Base-by-base conservation (phyloP, 1,284 basidiomycete species). In the Filobasidium uniguttulatum region DNA sequence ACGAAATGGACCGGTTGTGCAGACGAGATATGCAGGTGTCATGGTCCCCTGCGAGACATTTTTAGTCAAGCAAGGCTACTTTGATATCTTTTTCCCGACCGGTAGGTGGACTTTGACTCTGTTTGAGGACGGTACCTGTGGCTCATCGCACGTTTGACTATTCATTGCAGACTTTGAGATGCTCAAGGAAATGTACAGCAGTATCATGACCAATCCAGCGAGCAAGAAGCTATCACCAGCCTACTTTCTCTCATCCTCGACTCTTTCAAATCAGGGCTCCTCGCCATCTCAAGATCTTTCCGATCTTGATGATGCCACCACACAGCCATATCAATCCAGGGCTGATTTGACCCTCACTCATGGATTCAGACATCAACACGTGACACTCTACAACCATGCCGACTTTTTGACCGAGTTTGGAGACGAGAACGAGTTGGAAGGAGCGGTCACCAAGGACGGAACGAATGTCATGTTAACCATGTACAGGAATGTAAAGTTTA, bases 61-160 rank as follows among this genome's bases (percentile, higher is more conserved):
- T 55, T 78, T 93, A 58, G 94, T 98, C 51, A 81, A 83, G 57
- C 94, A 87, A 63, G 94, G 94, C 10, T 93, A 81, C 71, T 99
- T 99, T 67, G 94, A 99, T 70, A 98, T 98, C 57, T 90, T 99
- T 74, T 99, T 98, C 73, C 94, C 94, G 1, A 98, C 93, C 6
- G 73, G 65, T 66, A 30, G 53, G 62, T 55, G 3, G 28, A 12
- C n/a, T 4, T 22, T 15, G 7, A 71, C 49, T 23, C 17, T 34
- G 28, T 10, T 9, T 20, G 10, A n/a, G 15, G 3, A 2, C 19
- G 25, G 3, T 19, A 5, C 3, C 8, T 19, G 9, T 28, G 4
- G 5, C 44, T 35, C 10, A 29, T 29, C 15, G n/a, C 23, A 15
- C 12, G 20, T 31, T 14, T 17, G 5, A 17, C 33, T 38, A 17